Conservation (phyloP, 208 protist genomes). For the Blastocrithidia nonstop region DNA sequence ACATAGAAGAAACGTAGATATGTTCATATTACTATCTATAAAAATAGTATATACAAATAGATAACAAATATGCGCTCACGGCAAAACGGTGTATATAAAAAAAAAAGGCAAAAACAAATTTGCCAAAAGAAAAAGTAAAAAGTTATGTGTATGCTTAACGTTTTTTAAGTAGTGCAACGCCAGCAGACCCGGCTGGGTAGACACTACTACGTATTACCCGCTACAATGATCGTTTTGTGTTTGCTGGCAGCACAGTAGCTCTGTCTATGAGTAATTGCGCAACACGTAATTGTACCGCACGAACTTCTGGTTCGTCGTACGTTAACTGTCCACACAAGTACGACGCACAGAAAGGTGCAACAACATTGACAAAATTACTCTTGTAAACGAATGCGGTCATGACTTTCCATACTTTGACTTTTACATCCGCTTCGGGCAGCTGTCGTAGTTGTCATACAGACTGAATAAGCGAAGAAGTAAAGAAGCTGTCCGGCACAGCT, state of each 20-base stretch:
- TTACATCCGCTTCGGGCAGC: slow-evolving; percentile 23
- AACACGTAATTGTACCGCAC: slow-evolving; percentile 26
- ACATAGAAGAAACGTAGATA: too few species aligned
- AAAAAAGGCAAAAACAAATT: slow-evolving; percentile 1
- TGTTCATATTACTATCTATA: too few species aligned
- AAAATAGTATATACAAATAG: too few species aligned
- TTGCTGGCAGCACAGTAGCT: slow-evolving; percentile 13
- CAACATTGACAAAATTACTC: slow-evolving; percentile 4
- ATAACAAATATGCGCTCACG: neutral
- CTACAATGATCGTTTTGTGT: slow-evolving; percentile 12
- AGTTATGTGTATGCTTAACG: slow-evolving; percentile 4
- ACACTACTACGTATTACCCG: slow-evolving; percentile 23
- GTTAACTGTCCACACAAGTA: slow-evolving; percentile 23
- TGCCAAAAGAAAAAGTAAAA: neutral
- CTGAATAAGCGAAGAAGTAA: slow-evolving; percentile 10
- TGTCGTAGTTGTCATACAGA: slow-evolving; percentile 36
- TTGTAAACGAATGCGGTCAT: slow-evolving; percentile 8
- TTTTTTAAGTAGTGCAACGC: slow-evolving; percentile 27
- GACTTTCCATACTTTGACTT: slow-evolving; percentile 29
- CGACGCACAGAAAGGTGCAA: slow-evolving; percentile 26
- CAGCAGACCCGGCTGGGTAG: slow-evolving; percentile 44
- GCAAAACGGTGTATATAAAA: neutral
- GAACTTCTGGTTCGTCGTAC: slow-evolving; percentile 21
- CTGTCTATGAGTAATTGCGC: slow-evolving; percentile 14
- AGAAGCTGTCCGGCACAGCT: neutral